A percentile compares a stretch with the other conserved stretches of the same genome.
These are phyloP conservation scores for Aspergillus diversus DNA, from an alignment of 495 filamentous ascomycete genomes.

Conservation along the genomic window DNA sequence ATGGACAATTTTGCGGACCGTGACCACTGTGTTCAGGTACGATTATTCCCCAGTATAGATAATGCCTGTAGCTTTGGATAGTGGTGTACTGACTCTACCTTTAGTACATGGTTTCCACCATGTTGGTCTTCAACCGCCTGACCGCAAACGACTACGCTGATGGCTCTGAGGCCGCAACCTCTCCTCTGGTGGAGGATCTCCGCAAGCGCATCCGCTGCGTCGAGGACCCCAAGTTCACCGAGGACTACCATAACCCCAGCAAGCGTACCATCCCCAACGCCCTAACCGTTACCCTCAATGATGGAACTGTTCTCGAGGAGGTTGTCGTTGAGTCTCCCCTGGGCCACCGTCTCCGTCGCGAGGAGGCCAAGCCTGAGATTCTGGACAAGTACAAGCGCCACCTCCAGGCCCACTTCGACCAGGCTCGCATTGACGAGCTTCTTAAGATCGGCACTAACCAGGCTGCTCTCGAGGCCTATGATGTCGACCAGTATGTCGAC, in stretches of 20 bases:
- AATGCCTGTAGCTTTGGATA: not conserved
- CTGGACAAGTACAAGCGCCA: constrained; percentile 93
- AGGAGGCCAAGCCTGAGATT: constrained; percentile 97
- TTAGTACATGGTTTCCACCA: constrained; percentile 92
- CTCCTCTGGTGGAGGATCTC: constrained; percentile 83
- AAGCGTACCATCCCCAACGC: constrained; percentile 97
- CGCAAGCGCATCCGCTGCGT: constrained; percentile 91
- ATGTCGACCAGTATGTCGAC: constrained; percentile 92
- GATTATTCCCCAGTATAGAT: not conserved
- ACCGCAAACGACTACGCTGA: constrained; percentile 92
- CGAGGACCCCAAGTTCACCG: constrained; percentile 92
- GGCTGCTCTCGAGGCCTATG: constrained; percentile 74
- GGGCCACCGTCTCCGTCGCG: constrained; percentile 86
- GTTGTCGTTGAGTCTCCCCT: constrained; percentile 93
- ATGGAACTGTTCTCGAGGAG: constrained; percentile 91
- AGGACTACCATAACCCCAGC: constrained; percentile 88
- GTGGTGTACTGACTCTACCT: constrained; percentile 16
- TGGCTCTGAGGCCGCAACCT: constrained; percentile 86
- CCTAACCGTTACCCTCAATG: constrained; percentile 88
- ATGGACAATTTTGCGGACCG: constrained; percentile 99
- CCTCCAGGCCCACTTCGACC: constrained; percentile 77
- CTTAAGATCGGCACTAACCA: constrained; percentile 73
- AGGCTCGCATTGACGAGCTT: constrained; percentile 76
- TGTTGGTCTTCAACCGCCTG: constrained; percentile 91
- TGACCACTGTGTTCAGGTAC: constrained; percentile 93